These are phyloP conservation scores for Boletales sp. DNA, from an alignment of 768 basidiomycete genomes.

Conservation along the genomic window DNA sequence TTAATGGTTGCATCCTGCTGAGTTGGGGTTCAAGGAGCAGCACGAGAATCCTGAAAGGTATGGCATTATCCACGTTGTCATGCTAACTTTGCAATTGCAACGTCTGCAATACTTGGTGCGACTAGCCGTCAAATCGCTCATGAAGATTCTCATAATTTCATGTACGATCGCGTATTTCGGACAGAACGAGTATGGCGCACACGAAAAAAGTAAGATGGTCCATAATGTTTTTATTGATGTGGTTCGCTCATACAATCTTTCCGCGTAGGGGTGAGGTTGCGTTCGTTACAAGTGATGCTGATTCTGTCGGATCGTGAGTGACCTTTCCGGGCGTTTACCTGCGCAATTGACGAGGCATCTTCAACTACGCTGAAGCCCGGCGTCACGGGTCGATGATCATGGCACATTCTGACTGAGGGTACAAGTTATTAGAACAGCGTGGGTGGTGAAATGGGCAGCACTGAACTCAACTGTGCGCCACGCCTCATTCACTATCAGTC, in stretches of 20 bases:
- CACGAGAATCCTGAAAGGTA: no score
- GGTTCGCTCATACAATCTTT: no score
- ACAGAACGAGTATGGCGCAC: constrained; percentile 15
- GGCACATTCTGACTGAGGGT: neutral
- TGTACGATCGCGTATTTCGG: constrained; percentile 17
- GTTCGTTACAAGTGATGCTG: constrained; percentile 42
- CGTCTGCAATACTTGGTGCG: constrained; percentile 11
- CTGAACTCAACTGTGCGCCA: constrained; percentile 39
- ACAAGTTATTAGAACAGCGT: constrained; percentile 38
- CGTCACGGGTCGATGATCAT: constrained; percentile 37
- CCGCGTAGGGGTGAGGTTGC: constrained; percentile 40
- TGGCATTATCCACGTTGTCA: neutral
- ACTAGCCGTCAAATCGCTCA: neutral
- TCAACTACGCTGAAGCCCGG: constrained; percentile 41
- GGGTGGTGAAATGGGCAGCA: constrained; percentile 49
- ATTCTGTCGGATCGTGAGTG: constrained; percentile 52
- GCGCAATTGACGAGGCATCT: neutral
- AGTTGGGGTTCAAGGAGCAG: no score
- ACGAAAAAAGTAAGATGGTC: constrained; percentile 21
- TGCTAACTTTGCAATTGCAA: constrained; percentile 26
- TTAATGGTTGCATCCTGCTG: no score
- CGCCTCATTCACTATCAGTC: constrained; percentile 43
- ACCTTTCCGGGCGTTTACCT: no score
- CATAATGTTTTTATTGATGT: neutral
- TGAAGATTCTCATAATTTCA: constrained; percentile 22